Evolutionary conservation across 129 eudicot species (phyloP).

Genomic region (Centaurea solstitialis): DNA sequence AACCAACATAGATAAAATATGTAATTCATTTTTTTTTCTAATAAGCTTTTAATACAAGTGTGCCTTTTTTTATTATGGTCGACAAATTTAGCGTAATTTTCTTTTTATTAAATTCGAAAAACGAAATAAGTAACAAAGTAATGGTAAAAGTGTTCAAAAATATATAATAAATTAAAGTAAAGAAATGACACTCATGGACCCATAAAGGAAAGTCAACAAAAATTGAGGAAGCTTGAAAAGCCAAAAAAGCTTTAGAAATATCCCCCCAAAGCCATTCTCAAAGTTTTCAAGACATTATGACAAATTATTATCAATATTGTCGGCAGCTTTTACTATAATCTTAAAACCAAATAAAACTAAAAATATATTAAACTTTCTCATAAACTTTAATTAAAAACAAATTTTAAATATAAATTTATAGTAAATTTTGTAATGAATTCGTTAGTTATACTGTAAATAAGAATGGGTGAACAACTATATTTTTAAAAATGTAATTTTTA

Average conservation of each 20-base stretch:
- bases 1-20: too few relatives aligned
- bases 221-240: slow-evolving; percentile 19
- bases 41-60: neutral
- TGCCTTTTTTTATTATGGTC: neutral
- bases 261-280: slow-evolving; percentile 34
- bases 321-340: slow-evolving; percentile 40
- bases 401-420: too few relatives aligned
- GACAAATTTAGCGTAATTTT: neutral
- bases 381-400: neutral
- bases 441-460: too few relatives aligned
- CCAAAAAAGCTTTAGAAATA: slow-evolving; percentile 27
- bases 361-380: neutral
- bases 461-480: too few relatives aligned
- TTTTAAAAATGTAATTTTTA: too few relatives aligned
- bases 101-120: neutral
- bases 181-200: slow-evolving; percentile 27
- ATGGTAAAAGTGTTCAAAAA: neutral
- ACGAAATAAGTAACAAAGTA: neutral
- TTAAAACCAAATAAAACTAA: neutral
- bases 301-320: slow-evolving; percentile 37
- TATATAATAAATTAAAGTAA: slow-evolving; percentile 3
- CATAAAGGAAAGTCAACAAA: slow-evolving; percentile 23
- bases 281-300: slow-evolving; percentile 38
- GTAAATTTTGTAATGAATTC: too few relatives aligned
- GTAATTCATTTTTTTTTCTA: neutral